These are phyloP conservation scores for Knufia fluminis DNA, from an alignment of 2,329 filamentous ascomycete genomes.

Conservation along the genomic window DNA sequence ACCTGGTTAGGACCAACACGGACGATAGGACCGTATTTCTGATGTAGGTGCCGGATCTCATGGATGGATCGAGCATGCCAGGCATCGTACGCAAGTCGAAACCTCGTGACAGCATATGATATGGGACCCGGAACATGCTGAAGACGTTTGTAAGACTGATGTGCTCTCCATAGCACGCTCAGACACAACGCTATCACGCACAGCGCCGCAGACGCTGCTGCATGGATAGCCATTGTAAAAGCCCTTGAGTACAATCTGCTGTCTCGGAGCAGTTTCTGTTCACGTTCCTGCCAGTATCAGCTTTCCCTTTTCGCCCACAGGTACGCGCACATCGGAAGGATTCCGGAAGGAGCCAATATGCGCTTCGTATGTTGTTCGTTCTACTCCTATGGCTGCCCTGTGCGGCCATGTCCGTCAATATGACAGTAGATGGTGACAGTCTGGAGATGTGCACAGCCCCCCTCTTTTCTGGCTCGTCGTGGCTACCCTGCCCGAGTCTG, in stretches of 20 bases:
- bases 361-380: not conserved
- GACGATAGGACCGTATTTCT: constrained; percentile 39
- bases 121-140: constrained; percentile 15
- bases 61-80: constrained; percentile 17
- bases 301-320: not conserved
- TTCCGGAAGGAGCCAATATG: not conserved
- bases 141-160: not conserved
- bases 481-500: no score
- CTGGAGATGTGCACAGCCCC: not conserved
- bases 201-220: not conserved
- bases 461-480: no score
- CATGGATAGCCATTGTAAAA: not conserved
- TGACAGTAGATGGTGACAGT: not conserved
- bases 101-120: constrained; percentile 15
- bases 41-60: constrained; percentile 32
- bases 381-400: not conserved
- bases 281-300: not conserved
- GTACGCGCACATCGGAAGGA: not conserved
- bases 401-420: not conserved
- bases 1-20: constrained; percentile 42
- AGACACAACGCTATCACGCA: not conserved
- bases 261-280: not conserved
- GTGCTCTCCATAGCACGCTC: not conserved
- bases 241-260: no score
- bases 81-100: constrained; percentile 17